Percentiles rank a stretch among this genome's conserved stretches.
Evolutionary conservation across 805 yeast genomes (phyloP).

Genomic region (Cyberlindnera saturnus): DNA sequence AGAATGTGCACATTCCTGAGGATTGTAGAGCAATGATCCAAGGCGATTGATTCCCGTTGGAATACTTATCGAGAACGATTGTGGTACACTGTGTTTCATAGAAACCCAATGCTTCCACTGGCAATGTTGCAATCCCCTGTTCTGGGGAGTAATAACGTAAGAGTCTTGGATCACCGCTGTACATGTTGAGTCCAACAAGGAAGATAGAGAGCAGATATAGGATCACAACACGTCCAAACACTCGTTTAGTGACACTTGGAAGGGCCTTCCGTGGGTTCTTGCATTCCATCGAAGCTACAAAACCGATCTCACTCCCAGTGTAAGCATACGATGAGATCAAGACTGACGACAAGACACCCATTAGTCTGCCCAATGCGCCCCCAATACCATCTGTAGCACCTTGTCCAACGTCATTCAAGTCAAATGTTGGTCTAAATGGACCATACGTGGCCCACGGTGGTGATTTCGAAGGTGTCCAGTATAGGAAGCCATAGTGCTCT

Average conservation of each 20-base stretch:
- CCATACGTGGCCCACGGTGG: constrained; percentile 52
- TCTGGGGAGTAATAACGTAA: constrained; percentile 40
- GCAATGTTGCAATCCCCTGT: constrained; percentile 6
- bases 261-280: constrained; percentile 70
- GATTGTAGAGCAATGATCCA: constrained; percentile 53
- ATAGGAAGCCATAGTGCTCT: constrained; percentile 54
- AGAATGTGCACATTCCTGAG: constrained; percentile 44
- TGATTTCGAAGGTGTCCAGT: constrained; percentile 55
- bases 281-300: constrained; percentile 84
- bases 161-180: constrained; percentile 72
- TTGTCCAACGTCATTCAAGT: constrained; percentile 53
- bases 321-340: constrained; percentile 68
- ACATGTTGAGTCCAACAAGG: constrained; percentile 63
- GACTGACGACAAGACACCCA: constrained; percentile 55
- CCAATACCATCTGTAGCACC: constrained; percentile 51
- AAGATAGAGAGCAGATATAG: constrained; percentile 64
- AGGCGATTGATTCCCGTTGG: constrained; percentile 43
- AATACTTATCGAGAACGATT: constrained; percentile 1
- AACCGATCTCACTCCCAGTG: constrained; percentile 77
- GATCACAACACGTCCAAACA: constrained; percentile 62
- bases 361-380: constrained; percentile 54
- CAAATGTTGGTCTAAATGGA: constrained; percentile 67
- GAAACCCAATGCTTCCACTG: neutral
- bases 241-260: constrained; percentile 71
- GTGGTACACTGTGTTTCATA: constrained; percentile 7